These are phyloP conservation scores for Aspergillus taichungensis DNA, from an alignment of 495 filamentous ascomycete genomes.

Conservation along the genomic window DNA sequence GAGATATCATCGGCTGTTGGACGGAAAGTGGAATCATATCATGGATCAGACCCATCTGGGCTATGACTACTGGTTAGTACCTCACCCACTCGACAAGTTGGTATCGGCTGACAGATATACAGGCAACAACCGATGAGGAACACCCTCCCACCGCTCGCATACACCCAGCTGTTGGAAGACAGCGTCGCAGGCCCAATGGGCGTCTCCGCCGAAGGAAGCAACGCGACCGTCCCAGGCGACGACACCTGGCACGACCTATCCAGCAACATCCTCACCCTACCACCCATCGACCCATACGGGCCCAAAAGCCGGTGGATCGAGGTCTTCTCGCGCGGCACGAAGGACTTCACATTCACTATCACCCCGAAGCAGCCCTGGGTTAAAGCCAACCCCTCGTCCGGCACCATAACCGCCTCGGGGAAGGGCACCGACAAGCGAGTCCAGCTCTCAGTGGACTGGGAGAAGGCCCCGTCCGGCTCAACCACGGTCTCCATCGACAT, in stretches of 20 bases:
- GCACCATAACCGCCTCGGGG: conserved; percentile 38
- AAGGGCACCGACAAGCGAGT: conserved; percentile 47
- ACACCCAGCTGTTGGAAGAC: conserved; percentile 46
- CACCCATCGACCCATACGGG: conserved; percentile 56
- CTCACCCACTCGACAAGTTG: conserved; percentile 16
- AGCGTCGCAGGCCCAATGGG: conserved; percentile 53
- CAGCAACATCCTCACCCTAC: conserved; percentile 39
- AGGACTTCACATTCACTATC: conserved; percentile 48
- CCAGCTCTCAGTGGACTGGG: conserved; percentile 55
- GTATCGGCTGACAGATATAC: not conserved
- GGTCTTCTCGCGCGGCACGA: conserved; percentile 54
- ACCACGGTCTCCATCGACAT: conserved; percentile 48
- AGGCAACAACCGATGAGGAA: conserved; percentile 66
- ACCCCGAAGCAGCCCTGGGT: conserved; percentile 47
- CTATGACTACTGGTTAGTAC: conserved; percentile 33
- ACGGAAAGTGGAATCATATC: conserved; percentile 68
- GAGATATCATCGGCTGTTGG: conserved; percentile 52
- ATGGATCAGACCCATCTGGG: conserved; percentile 53
- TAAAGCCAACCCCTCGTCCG: conserved; percentile 44
- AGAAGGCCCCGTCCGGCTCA: conserved; percentile 37
- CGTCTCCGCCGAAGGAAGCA: conserved; percentile 54
- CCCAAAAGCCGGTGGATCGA: conserved; percentile 53
- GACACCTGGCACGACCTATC: conserved; percentile 54
- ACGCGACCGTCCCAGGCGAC: conserved; percentile 58
- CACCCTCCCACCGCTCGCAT: conserved; percentile 49